These are phyloP conservation scores for Verticillium nubilum DNA, from an alignment of 2,329 filamentous ascomycete species.

Conservation along the genomic window DNA sequence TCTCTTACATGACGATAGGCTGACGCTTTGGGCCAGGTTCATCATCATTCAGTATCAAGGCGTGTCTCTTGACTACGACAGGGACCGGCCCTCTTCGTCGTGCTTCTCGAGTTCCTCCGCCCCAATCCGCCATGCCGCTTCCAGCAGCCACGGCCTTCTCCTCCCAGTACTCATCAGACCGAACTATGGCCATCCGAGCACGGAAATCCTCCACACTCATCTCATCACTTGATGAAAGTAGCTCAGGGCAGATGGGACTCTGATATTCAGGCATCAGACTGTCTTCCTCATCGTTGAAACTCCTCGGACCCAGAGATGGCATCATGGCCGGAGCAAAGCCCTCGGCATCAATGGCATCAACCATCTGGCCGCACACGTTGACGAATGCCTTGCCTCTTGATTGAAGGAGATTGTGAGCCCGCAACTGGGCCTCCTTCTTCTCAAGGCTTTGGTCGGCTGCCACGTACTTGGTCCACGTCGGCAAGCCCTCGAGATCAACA, in stretches of 20 bases:
- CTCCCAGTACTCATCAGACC: neutral
- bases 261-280: neutral
- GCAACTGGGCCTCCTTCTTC: neutral
- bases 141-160: neutral
- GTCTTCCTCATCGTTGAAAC: neutral
- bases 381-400: neutral
- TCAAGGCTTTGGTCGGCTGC: neutral
- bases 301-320: neutral
- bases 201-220: neutral
- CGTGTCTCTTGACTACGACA: no score
- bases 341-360: neutral
- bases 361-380: constrained; percentile 1
- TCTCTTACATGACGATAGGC: neutral
- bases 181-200: neutral
- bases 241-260: neutral
- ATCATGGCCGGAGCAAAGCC: constrained; percentile 1
- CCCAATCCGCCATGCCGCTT: neutral
- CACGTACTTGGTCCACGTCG: neutral
- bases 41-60: neutral
- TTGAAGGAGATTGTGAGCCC: neutral
- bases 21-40: neutral
- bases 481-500: neutral
- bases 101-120: neutral
- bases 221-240: neutral
- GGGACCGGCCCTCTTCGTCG: neutral